Evolutionary conservation across 768 basidiomycete genomes (phyloP), one percentile per base, ranked within the genome.

Genomic region (Russula olivacea): DNA sequence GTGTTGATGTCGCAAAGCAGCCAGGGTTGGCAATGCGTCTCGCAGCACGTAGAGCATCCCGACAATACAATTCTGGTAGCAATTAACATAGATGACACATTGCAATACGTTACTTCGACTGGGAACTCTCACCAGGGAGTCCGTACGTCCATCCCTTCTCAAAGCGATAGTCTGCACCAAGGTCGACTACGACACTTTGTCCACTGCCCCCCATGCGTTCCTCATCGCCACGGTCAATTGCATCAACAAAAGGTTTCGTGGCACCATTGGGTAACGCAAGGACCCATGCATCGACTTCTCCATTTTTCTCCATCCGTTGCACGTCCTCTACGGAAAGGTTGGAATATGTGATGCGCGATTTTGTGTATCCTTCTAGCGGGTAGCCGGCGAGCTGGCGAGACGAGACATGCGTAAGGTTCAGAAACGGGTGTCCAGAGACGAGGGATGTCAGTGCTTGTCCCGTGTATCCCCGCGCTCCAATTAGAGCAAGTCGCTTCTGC

Each of bases 261-360:
- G 93, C 83, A 21, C 97, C 97, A 68, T 98, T 99, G n/a, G 97
- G 97, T 53, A 99, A 81, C 2, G 97, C 97, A 91, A 98, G 95
- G 58, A 98, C 85, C 96, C 97, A 99, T 10, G 93, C 96, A 71
- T 99, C 96, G 19, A 99, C 93, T 70, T 89, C 89, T 10, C 89
- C 87, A 55, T 84, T 78, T 75, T 87, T 86, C 75, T 98, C 97
- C 87, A 99, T 89, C 71, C 76, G 78, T 73, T 91, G 86, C 11
- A 98, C 89, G 68, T 97, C 91, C 61, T 79, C 76, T 11, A 80
- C 73, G 0, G 86, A 87, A 17, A 99, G 80, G 75, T 96, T 92
- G 62, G 85, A 83, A 77, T 97, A 98, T 17, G 72, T 81, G 52
- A 98, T 74, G 1, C 79, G 59, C 0, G 81, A 74, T 74, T 96